phyloP scores from a whole-genome alignment of 2,329 filamentous ascomycete species.

The Apiospora pterosperma region DNA sequence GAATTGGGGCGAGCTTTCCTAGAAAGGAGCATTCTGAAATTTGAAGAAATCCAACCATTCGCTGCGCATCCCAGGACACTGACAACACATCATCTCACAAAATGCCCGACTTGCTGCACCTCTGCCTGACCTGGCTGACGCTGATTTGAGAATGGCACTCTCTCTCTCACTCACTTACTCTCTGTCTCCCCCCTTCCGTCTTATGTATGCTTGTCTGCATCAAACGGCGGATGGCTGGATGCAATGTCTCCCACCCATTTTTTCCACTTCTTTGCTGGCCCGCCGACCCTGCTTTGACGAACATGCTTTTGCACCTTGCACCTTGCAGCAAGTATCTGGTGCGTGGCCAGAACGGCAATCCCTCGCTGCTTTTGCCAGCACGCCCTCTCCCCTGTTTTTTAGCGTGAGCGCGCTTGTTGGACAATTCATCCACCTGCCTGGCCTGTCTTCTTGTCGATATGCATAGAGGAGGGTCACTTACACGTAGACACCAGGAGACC shows the following conservation, averaged over 20 bases:
- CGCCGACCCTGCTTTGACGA: not conserved
- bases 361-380: constrained; percentile 29
- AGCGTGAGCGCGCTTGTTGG: constrained; percentile 3
- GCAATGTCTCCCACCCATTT: constrained; percentile 3
- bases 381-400: not conserved
- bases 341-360: constrained; percentile 18
- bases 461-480: constrained; percentile 2
- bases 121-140: constrained; percentile 41
- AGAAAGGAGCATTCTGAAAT: constrained; percentile 8
- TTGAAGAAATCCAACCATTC: constrained; percentile 11
- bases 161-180: no score
- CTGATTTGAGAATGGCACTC: constrained; percentile 2
- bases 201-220: constrained; percentile 3
- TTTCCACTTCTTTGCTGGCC: constrained; percentile 6
- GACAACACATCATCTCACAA: constrained; percentile 50
- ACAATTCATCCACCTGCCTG: not conserved
- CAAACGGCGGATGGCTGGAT: constrained; percentile 2
- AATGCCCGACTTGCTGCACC: constrained; percentile 42
- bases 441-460: not conserved
- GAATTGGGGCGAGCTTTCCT: not conserved
- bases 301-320: not conserved
- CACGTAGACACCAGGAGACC: not conserved
- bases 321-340: not conserved
- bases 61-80: constrained; percentile 27
- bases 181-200: not conserved